A percentile compares a stretch with the other conserved stretches of the same genome.
Conservation (phyloP, 805 yeast species). For the Scheffersomyces coipomensis region DNA sequence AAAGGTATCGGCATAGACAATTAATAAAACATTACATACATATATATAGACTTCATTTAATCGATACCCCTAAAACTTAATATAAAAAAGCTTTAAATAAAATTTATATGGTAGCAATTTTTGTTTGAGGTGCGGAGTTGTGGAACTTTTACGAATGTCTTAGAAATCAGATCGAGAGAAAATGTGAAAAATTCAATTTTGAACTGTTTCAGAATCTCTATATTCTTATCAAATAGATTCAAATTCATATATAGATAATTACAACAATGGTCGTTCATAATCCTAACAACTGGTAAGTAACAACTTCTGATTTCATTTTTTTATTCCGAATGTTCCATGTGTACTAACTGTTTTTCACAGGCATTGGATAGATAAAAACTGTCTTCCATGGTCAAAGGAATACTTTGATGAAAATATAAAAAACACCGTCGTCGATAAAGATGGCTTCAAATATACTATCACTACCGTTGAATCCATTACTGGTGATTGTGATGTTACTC, state of each 20-base stretch:
- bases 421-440: slow-evolving; percentile 24
- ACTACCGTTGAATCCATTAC: slow-evolving; percentile 40
- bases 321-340: background rate
- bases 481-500: slow-evolving; percentile 83
- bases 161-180: no score
- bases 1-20: no score
- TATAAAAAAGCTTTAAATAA: no score
- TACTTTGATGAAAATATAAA: slow-evolving; percentile 45
- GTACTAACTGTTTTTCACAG: slow-evolving; percentile 15
- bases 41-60: no score
- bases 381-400: slow-evolving; percentile 60
- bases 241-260: background rate
- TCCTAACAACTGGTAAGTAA: slow-evolving; percentile 64
- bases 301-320: no score
- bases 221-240: no score
- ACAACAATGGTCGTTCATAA: slow-evolving; percentile 62
- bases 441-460: slow-evolving; percentile 24
- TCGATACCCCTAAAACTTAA: no score
- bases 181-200: no score
- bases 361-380: slow-evolving; percentile 75
- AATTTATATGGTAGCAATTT: no score
- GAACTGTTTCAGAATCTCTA: background rate
- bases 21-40: no score
- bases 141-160: no score
- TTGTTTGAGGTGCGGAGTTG: no score